Evolutionary conservation across 2,329 filamentous ascomycete genomes (phyloP).

Genomic region (Calonectria naviculata): DNA sequence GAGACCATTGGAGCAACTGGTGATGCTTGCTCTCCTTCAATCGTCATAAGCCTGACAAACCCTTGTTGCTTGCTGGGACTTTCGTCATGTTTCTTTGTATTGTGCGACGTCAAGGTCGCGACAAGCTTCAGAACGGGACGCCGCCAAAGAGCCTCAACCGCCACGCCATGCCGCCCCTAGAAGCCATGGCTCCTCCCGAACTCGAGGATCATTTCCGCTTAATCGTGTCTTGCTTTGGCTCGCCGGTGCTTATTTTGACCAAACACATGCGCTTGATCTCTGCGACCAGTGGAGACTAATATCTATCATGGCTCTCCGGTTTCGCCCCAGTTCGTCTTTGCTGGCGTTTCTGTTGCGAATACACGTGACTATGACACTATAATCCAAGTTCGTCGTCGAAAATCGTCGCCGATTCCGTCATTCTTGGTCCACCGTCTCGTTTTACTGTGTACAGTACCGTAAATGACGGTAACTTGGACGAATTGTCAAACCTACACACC

Average conservation of each 20-base stretch:
- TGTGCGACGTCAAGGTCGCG: neutral
- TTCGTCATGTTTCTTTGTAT: neutral
- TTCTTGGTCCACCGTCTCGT: constrained; percentile 11
- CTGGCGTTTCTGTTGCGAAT: constrained; percentile 16
- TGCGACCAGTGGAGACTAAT: constrained; percentile 17
- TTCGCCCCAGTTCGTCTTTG: constrained; percentile 8
- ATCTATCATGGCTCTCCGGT: constrained; percentile 13
- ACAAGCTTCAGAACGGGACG: constrained; percentile 1
- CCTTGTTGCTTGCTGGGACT: too few relatives aligned
- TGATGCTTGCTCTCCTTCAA: neutral
- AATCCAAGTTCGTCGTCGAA: constrained; percentile 26
- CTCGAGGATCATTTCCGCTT: neutral
- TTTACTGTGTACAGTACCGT: constrained; percentile 9
- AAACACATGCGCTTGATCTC: constrained; percentile 6
- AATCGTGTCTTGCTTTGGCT: neutral
- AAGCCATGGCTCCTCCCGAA: neutral
- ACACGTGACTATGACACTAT: constrained; percentile 39
- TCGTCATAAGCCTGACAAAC: neutral
- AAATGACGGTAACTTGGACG: constrained; percentile 13
- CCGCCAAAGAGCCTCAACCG: constrained; percentile 19
- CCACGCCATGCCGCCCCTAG: constrained; percentile 4
- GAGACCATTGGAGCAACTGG: neutral
- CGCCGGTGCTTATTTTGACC: neutral
- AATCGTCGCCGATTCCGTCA: constrained; percentile 26
- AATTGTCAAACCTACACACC: neutral